Base-by-base conservation (phyloP, 148 eudicot genomes). In the Simmondsia chinensis region DNA sequence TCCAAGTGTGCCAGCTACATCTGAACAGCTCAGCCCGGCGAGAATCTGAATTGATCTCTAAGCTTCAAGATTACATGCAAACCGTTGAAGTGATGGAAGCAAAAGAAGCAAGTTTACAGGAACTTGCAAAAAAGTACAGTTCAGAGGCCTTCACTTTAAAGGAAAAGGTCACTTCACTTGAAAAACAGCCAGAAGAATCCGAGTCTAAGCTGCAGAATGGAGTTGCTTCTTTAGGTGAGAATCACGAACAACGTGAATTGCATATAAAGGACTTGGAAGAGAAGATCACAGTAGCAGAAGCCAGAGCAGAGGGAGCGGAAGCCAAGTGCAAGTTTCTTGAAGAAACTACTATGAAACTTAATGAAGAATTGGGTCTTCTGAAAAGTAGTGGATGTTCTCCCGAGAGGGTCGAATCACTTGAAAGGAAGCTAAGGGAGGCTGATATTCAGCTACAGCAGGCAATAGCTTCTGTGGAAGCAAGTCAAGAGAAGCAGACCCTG, bases 401-500 rank as follows among this genome's bases (percentile, higher is more conserved):
- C 26, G 72, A 68, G 47, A 73, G 53, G 52, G 66, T 69, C 44
- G 69, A 71, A 43, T 53, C 57, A 28, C 71, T 84, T 8, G 84
- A 85, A 52, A 77, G 38, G 45, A 73, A 73, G 65, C 51, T 82
- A 56, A 51, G 34, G 43, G 94, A 85, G 34, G 63, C 76, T 25
- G 73, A 68, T 30, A 46, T 68, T 52, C 70, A 71, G 69, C 63
- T 80, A 28, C 77, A 76, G 53, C 83, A 80, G 27, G 89, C 88
- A 10, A 62, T 48, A 47, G 83, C 82, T 56, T 67, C 71, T 29
- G 65, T 61, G 47, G 99, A 91, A 34, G 99, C 99, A 54, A 82
- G 74, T 50, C 56, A 70, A 52, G 99, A 91, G 66, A 75, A 77
- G 50, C 72, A 74, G 63, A 69, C 20, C 42, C 64, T 86, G 87